Conservation (phyloP, 2,329 filamentous ascomycete species). For the Cladosporium halotolerans region DNA sequence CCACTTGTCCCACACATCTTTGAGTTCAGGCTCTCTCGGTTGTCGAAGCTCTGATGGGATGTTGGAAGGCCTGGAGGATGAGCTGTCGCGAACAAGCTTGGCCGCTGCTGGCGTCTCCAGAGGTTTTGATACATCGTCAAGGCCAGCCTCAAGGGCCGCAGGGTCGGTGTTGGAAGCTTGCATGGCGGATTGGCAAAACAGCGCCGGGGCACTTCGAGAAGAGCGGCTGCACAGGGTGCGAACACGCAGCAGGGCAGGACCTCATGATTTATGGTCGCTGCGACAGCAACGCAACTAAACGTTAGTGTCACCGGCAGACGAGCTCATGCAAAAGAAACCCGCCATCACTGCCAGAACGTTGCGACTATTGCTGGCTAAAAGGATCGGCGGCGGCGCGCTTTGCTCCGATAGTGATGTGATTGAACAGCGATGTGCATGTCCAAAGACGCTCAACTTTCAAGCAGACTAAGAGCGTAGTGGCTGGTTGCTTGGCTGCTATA, state of each 20-base stretch:
- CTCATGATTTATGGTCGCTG: neutral
- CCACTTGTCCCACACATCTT: constrained; percentile 7
- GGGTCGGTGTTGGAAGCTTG: neutral
- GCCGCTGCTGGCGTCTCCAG: neutral
- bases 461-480: no score
- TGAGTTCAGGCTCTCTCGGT: neutral
- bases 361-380: constrained; percentile 7
- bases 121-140: neutral
- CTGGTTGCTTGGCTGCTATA: no score
- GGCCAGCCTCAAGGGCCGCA: neutral
- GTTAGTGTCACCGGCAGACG: neutral
- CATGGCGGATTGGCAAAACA: neutral
- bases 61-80: neutral
- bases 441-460: no score
- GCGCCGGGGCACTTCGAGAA: neutral
- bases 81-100: neutral
- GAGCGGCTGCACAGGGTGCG: neutral
- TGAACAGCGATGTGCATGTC: no score
- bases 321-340: neutral
- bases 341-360: constrained; percentile 4
- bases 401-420: no score
- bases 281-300: neutral
- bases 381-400: neutral
- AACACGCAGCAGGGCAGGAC: neutral
- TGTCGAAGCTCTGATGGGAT: neutral